Conservation (phyloP, 139 green algal species). For the Auxenochlorella protothecoides region DNA sequence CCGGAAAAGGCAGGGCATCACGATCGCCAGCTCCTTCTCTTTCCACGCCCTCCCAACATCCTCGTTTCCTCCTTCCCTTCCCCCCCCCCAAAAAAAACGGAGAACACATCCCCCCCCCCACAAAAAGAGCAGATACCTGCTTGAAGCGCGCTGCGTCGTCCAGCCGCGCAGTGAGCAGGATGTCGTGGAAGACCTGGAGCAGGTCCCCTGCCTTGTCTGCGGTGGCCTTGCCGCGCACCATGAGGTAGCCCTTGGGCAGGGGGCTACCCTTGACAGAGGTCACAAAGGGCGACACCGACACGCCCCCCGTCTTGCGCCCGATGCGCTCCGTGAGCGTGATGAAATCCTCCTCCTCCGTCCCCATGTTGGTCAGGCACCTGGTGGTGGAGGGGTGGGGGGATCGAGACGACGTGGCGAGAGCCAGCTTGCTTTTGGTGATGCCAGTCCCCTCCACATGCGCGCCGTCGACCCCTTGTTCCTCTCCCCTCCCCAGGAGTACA, state of each 20-base stretch:
- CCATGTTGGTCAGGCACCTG: conserved; percentile 76
- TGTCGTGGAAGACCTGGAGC: conserved; percentile 71
- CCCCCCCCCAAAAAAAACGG: too few relatives aligned
- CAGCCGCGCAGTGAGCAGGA: conserved; percentile 70
- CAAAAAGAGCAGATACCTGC: conserved; percentile 41
- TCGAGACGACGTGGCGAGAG: not conserved
- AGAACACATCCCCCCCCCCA: too few relatives aligned
- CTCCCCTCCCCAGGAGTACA: not conserved
- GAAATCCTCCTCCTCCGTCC: conserved; percentile 77
- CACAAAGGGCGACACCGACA: conserved; percentile 83
- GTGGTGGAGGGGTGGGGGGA: not conserved
- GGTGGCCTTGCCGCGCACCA: conserved; percentile 89
- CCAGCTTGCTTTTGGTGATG: not conserved
- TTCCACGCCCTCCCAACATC: too few relatives aligned
- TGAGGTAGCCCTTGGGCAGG: conserved; percentile 67
- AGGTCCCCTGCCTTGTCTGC: conserved; percentile 76
- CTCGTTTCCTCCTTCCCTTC: too few relatives aligned
- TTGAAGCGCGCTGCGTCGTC: conserved; percentile 88
- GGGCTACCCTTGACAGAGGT: conserved; percentile 32
- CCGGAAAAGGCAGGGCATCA: too few relatives aligned
- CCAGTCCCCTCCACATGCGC: not conserved
- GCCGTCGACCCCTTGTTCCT: too few relatives aligned
- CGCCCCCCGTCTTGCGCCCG: conserved; percentile 89
- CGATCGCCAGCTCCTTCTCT: too few relatives aligned
- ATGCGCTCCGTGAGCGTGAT: conserved; percentile 94